A percentile compares a stretch with the other conserved stretches of the same genome.
phyloP scores from a whole-genome alignment of 2,329 filamentous ascomycete species.

The Leptographium procerum region DNA sequence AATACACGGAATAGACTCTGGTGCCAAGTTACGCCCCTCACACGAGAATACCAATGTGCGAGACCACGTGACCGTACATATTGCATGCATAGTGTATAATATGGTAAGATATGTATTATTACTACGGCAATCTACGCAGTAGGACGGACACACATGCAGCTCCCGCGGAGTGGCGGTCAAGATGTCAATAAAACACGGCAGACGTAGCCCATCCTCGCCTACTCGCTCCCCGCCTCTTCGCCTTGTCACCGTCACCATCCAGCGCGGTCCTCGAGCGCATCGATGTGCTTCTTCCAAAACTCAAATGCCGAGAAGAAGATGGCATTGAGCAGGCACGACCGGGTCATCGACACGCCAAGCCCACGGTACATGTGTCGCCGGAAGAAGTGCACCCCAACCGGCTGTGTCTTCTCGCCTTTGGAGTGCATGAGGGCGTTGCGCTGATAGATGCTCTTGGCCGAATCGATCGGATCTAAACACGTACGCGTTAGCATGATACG shows the following conservation, averaged over 20 bases:
- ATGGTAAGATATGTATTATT: no score
- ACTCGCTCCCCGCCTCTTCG: no score
- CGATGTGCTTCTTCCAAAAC: constrained; percentile 62
- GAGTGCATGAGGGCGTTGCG: constrained; percentile 64
- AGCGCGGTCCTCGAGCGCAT: constrained; percentile 36
- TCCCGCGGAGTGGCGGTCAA: no score
- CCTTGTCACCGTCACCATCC: neutral
- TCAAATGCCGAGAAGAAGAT: constrained; percentile 88
- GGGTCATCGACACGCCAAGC: constrained; percentile 70
- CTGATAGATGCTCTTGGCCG: constrained; percentile 77
- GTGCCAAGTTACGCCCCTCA: no score
- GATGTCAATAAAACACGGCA: no score
- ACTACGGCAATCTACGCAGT: no score
- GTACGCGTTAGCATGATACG: neutral
- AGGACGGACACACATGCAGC: no score
- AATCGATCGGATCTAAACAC: constrained; percentile 56
- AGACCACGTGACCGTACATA: no score
- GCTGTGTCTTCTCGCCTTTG: constrained; percentile 50
- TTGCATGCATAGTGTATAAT: no score
- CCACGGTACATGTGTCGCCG: constrained; percentile 71
- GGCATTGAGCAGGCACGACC: constrained; percentile 73
- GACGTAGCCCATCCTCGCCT: no score
- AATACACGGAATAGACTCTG: no score
- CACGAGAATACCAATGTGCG: no score
- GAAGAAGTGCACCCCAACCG: constrained; percentile 69